These are phyloP conservation scores for Apophysomyces ossiformis DNA, from an alignment of 371 early-diverging fungal species.

Conservation along the genomic window DNA sequence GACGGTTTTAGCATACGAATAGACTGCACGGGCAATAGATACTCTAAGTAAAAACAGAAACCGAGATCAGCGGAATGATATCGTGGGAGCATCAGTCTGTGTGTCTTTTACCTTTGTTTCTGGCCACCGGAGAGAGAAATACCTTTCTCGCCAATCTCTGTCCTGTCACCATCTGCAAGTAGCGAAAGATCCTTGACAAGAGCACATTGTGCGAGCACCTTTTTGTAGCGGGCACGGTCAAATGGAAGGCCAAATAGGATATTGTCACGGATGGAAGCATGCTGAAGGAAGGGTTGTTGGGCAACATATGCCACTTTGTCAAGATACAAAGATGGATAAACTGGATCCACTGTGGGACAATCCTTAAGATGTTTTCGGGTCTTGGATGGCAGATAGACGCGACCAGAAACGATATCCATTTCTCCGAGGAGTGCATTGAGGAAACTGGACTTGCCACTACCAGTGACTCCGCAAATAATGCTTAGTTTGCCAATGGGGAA, in stretches of 20 bases:
- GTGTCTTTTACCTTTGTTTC: slow-evolving; percentile 55
- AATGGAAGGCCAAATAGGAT: slow-evolving; percentile 82
- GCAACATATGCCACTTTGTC: slow-evolving; percentile 77
- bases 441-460: slow-evolving; percentile 71
- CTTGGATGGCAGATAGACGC: slow-evolving; percentile 34
- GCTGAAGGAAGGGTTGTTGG: slow-evolving; percentile 84
- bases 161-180: slow-evolving; percentile 79
- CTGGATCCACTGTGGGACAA: slow-evolving; percentile 38
- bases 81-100: too few species aligned
- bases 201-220: slow-evolving; percentile 68
- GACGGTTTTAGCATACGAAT: slow-evolving; percentile 66
- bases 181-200: slow-evolving; percentile 77
- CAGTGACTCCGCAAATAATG: slow-evolving; percentile 74
- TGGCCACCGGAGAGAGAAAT: slow-evolving; percentile 72
- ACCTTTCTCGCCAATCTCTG: slow-evolving; percentile 87
- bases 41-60: slow-evolving; percentile 35
- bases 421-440: slow-evolving; percentile 74
- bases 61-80: neutral
- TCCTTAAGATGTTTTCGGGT: slow-evolving; percentile 12
- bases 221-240: slow-evolving; percentile 66
- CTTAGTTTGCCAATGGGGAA: slow-evolving; percentile 69
- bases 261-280: slow-evolving; percentile 83
- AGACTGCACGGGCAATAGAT: slow-evolving; percentile 77
- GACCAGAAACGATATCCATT: slow-evolving; percentile 62
- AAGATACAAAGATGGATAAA: slow-evolving; percentile 38